A percentile compares a stretch with the other conserved stretches of the same genome.
Conservation (phyloP, 495 filamentous ascomycete genomes). For the Neurospora tetraspora region DNA sequence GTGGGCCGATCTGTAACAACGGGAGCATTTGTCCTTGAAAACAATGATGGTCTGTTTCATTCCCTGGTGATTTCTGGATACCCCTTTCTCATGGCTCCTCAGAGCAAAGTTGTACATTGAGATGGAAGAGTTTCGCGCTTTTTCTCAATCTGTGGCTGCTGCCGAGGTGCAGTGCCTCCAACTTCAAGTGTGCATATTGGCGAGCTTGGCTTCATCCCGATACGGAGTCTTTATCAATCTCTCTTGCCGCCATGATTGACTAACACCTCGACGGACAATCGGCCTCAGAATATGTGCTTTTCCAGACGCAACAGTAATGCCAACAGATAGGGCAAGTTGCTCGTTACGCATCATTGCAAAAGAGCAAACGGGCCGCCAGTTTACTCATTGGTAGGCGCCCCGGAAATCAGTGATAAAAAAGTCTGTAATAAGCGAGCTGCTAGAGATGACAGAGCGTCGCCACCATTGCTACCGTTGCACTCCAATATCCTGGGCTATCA, state of each 20-base stretch:
- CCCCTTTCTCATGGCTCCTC: background rate
- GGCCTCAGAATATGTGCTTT: background rate
- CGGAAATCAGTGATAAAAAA: background rate
- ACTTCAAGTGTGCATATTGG: background rate
- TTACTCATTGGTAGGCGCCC: background rate
- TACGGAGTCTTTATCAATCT: background rate
- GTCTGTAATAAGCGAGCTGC: background rate
- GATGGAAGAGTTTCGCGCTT: background rate
- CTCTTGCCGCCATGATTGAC: background rate
- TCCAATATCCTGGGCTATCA: background rate
- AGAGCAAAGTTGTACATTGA: background rate
- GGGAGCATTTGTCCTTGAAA: background rate
- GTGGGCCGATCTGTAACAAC: background rate
- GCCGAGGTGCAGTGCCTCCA: background rate
- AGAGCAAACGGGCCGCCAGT: background rate
- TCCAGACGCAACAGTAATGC: background rate
- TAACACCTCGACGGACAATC: background rate
- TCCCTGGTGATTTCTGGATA: background rate
- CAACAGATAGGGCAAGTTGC: background rate
- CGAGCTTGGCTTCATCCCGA: background rate
- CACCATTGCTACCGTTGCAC: background rate
- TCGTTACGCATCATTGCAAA: background rate
- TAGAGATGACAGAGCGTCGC: background rate
- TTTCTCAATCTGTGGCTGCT: background rate
- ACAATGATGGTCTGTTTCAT: background rate